Base-by-base conservation (phyloP, 805 yeast genomes). In the Cyberlindnera samutprakarnensis region DNA sequence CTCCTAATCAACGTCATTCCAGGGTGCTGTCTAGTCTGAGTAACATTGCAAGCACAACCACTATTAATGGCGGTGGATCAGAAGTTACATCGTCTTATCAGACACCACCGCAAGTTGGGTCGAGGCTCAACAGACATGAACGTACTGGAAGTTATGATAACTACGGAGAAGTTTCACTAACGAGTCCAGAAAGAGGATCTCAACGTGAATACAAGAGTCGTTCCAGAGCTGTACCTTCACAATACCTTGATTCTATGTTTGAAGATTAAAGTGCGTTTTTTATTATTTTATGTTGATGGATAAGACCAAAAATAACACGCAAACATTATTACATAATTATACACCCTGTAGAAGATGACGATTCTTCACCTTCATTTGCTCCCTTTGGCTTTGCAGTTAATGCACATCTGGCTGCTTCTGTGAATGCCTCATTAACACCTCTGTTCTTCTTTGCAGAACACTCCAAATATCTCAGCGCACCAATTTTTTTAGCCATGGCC, bases 371-470 rank as follows among this genome's bases (percentile, higher is more conserved):
- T 34, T 67, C 70, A 40, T 63, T 62, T 31, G 74, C 75, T 33
- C 88, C 90, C 61, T 78, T 84, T 31, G 94, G 83, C 52, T 75
- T 84, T 11, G 95, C 95, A 41, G 83, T 79, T 45, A 90, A 68
- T 3, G 96, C 97, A 51, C 95, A 88, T 56, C 98, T 78, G 7
- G 97, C 96, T 27, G 97, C 98, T 61, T 92, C 98, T 0, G 96
- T 87, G 56, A 92, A 92, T 8, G 96, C 97, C 62, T 92, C 98
- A 53, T 94, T 92, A n/a, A 92, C 98, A 44, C 98, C 98, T 52
- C 94, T 75, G 59, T 88, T 90, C 56, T 81, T 78, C 66, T 88
- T 92, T 6, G 98, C 97, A 18, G 95, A 84, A 62, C 98, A 92
- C 59, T 92, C 98, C 52, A 92, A 68, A 57, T 92, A 92, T 51